These are phyloP conservation scores for Terfezia claveryi DNA, from an alignment of 495 filamentous ascomycete species.

Conservation along the genomic window DNA sequence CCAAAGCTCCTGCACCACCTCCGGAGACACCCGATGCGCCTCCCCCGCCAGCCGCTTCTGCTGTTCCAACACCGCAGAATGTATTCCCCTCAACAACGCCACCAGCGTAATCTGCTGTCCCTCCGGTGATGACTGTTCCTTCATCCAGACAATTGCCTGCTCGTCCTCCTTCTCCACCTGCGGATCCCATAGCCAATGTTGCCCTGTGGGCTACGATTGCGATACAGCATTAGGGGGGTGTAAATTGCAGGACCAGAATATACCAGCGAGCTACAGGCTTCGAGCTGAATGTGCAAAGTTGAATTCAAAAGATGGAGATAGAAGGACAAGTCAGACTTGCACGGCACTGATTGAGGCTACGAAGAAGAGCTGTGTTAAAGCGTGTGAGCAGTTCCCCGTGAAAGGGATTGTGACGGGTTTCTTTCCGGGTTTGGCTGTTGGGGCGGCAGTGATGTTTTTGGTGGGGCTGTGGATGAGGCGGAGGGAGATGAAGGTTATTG, in stretches of 20 bases:
- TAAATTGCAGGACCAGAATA: conserved; percentile 1
- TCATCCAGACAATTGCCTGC: conserved; percentile 14
- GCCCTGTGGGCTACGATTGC: conserved; percentile 14
- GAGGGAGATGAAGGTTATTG: background rate
- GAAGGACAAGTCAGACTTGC: background rate
- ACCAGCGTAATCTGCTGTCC: conserved; percentile 15
- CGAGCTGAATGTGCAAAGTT: background rate
- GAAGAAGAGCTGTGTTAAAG: background rate
- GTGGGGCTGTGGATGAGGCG: background rate
- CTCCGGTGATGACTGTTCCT: conserved; percentile 11
- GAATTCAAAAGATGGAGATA: background rate
- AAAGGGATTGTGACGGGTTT: conserved; percentile 9
- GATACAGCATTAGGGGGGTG: background rate
- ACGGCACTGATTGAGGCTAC: background rate
- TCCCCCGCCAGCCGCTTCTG: conserved; percentile 5
- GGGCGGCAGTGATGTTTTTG: conserved; percentile 10
- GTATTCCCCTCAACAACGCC: conserved; percentile 12
- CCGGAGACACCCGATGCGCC: conserved; percentile 1
- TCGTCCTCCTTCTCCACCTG: background rate
- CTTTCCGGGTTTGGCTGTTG: conserved; percentile 14
- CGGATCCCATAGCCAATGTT: conserved; percentile 10
- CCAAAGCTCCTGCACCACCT: conserved; percentile 1
- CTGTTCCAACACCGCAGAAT: conserved; percentile 11
- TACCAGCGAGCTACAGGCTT: background rate
- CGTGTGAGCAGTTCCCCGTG: conserved; percentile 2